A percentile compares a stretch with the other conserved stretches of the same genome.
Evolutionary conservation across 2,329 filamentous ascomycete genomes (phyloP).

Genomic region (Fusarium pseudograminearum): DNA sequence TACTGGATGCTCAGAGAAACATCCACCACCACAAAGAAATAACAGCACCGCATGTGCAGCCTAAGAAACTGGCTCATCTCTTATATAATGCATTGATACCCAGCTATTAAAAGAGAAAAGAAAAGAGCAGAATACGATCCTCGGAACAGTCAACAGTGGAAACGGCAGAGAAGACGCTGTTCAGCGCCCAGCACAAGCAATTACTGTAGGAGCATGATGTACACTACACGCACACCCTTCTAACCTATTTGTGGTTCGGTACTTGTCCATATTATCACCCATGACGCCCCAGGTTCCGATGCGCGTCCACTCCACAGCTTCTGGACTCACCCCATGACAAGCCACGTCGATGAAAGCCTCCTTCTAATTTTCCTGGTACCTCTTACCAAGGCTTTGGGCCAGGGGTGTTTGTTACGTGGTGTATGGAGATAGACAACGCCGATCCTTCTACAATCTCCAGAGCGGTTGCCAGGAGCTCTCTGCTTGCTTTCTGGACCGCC

Average conservation of each 20-base stretch:
- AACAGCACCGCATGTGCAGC: background rate
- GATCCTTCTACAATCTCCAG: constrained; percentile 46
- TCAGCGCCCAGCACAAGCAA: constrained; percentile 35
- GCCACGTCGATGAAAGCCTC: constrained; percentile 43
- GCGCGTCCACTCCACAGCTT: constrained; percentile 25
- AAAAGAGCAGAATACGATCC: constrained; percentile 24
- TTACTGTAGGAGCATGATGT: constrained; percentile 25
- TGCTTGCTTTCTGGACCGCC: constrained; percentile 28
- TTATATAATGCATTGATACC: constrained; percentile 31
- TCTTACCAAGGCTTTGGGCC: constrained; percentile 46
- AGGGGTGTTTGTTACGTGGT: constrained; percentile 40
- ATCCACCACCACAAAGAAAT: constrained; percentile 4
- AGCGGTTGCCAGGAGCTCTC: constrained; percentile 38
- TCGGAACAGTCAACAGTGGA: constrained; percentile 19
- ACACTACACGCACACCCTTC: constrained; percentile 41
- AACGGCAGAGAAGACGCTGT: constrained; percentile 32
- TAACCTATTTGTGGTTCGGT: constrained; percentile 22
- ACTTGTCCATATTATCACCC: constrained; percentile 34
- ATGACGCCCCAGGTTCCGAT: constrained; percentile 39
- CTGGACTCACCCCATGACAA: constrained; percentile 42
- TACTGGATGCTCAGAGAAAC: background rate
- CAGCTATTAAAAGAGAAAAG: constrained; percentile 13
- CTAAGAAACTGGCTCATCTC: background rate
- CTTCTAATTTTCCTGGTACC: constrained; percentile 46
- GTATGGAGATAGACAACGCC: constrained; percentile 38